Conservation (phyloP, 176 grass and related monocot genomes). For the Oryza punctata region DNA sequence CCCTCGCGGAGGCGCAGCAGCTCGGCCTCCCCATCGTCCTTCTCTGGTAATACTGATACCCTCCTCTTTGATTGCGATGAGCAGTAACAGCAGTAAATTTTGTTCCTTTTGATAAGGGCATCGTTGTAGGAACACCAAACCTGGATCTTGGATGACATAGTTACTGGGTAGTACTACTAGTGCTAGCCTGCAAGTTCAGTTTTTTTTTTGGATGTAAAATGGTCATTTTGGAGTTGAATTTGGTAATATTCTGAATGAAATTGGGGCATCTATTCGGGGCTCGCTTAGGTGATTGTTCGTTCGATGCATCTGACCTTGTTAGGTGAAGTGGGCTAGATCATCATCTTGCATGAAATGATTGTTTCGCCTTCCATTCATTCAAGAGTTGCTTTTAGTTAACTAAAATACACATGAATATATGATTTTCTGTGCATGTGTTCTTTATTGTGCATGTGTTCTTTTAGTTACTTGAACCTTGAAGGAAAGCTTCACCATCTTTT, state of each 20-base stretch:
- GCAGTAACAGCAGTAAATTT: neutral
- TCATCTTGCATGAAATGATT: neutral
- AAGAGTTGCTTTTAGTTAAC: neutral
- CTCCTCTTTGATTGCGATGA: neutral
- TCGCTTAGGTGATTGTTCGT: neutral
- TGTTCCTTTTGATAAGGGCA: neutral
- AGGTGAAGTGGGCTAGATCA: neutral
- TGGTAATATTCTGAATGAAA: neutral
- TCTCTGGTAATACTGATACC: slow-evolving; percentile 55
- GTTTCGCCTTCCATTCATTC: neutral
- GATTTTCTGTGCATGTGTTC: neutral
- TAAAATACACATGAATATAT: neutral
- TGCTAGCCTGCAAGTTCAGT: neutral
- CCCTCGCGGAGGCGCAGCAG: slow-evolving; percentile 68
- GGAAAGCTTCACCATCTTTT: neutral
- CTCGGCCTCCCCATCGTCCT: slow-evolving; percentile 61
- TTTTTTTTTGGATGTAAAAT: neutral
- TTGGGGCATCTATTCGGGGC: neutral
- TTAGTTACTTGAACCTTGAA: neutral
- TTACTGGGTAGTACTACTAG: neutral
- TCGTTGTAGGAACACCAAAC: neutral
- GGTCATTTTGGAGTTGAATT: neutral
- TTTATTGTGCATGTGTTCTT: neutral
- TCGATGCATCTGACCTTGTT: neutral
- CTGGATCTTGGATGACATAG: too few species aligned